Percentiles rank a stretch among this genome's conserved stretches.
Conservation (phyloP, 2,329 filamentous ascomycete species). For the Cordyceps militaris region DNA sequence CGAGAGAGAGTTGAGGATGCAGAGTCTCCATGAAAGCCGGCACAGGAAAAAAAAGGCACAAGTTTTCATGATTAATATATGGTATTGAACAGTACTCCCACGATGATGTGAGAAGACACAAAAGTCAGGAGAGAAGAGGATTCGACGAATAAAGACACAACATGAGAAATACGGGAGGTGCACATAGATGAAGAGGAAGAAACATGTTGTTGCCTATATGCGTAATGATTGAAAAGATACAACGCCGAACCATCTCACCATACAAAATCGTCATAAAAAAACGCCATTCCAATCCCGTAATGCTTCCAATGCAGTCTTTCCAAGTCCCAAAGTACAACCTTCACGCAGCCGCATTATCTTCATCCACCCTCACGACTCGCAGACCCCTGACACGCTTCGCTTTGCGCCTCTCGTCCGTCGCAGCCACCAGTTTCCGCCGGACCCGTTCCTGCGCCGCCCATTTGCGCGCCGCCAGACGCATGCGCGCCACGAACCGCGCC, state of each 20-base stretch:
- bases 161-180: no score
- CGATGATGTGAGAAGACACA: not conserved
- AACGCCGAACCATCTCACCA: not conserved
- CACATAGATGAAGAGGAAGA: not conserved
- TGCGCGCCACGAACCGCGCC: conserved; percentile 47
- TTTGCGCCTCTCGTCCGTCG: conserved; percentile 40
- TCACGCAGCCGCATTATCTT: conserved; percentile 5
- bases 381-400: conserved; percentile 36
- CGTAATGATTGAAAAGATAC: not conserved
- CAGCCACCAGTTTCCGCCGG: conserved; percentile 40
- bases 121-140: not conserved
- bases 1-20: not conserved
- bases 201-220: not conserved
- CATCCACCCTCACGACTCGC: conserved; percentile 34
- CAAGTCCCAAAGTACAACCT: not conserved
- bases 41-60: not conserved
- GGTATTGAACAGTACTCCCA: not conserved
- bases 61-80: not conserved
- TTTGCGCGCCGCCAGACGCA: conserved; percentile 38
- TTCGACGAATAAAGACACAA: not conserved
- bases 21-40: not conserved
- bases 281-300: not conserved
- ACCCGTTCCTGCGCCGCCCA: conserved; percentile 48
- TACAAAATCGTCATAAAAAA: not conserved
- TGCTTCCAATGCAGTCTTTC: not conserved